Conservation (phyloP, 2,329 filamentous ascomycete species). For the Talaromyces albobiverticillius region DNA sequence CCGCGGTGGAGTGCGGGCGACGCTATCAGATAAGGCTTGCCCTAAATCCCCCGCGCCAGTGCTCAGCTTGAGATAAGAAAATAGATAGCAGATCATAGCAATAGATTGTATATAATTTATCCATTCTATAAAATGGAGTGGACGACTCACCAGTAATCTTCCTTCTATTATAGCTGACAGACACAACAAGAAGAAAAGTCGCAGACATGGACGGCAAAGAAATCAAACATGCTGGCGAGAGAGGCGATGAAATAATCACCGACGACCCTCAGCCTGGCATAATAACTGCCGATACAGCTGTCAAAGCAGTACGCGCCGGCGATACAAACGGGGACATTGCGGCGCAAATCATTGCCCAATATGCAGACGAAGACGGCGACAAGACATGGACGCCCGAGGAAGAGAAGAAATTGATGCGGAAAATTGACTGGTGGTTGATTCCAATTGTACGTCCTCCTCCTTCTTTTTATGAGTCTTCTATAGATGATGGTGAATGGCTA, state of each 20-base stretch:
- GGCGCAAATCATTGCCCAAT: constrained; percentile 6
- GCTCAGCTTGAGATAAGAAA: too few relatives aligned
- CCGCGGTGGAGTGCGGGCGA: background rate
- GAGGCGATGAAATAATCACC: background rate
- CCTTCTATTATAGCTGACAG: background rate
- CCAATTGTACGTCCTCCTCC: background rate
- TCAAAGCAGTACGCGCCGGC: constrained; percentile 4
- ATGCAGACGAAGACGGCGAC: background rate
- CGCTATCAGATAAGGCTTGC: background rate
- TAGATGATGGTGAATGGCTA: background rate
- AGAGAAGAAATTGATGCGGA: constrained; percentile 7
- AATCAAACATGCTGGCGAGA: background rate
- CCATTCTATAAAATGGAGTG: too few relatives aligned
- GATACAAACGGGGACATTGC: constrained; percentile 4
- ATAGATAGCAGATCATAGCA: too few relatives aligned
- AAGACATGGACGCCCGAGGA: background rate
- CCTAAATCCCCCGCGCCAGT: too few relatives aligned
- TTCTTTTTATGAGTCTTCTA: background rate
- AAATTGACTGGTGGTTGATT: constrained; percentile 6
- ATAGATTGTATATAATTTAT: too few relatives aligned
- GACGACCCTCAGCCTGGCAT: background rate
- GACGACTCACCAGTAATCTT: too few relatives aligned
- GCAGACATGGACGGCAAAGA: background rate
- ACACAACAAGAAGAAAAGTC: background rate
- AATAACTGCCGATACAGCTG: constrained; percentile 1